Conservation (phyloP, 768 basidiomycete genomes). For the Strobilomyces confusus region DNA sequence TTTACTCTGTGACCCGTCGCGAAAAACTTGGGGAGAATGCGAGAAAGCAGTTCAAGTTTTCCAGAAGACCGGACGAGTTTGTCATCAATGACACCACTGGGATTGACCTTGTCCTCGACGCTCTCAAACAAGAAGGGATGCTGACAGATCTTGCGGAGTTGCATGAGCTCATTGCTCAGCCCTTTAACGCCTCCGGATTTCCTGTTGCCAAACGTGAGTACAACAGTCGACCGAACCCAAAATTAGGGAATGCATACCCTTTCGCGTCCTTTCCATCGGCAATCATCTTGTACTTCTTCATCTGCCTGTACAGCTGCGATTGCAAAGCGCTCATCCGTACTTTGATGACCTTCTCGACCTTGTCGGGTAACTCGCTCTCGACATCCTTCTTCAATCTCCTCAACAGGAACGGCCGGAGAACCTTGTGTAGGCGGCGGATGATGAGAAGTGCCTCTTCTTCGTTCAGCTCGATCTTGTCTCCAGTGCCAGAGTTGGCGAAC, state of each 20-base stretch:
- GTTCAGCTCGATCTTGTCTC: slow-evolving; percentile 97
- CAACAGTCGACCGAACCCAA: too few relatives aligned
- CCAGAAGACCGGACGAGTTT: slow-evolving; percentile 84
- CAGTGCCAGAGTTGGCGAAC: slow-evolving; percentile 95
- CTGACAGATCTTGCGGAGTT: slow-evolving; percentile 96
- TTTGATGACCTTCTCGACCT: slow-evolving; percentile 98
- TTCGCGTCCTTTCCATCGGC: slow-evolving; percentile 74
- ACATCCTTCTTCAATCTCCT: slow-evolving; percentile 35
- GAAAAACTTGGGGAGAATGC: slow-evolving; percentile 94
- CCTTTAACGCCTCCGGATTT: slow-evolving; percentile 81
- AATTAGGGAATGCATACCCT: slow-evolving; percentile 43
- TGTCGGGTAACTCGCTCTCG: slow-evolving; percentile 92
- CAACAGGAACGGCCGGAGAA: too few relatives aligned
- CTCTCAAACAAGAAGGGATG: slow-evolving; percentile 96
- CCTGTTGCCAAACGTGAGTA: slow-evolving; percentile 36
- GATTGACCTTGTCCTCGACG: slow-evolving; percentile 92
- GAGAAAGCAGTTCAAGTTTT: slow-evolving; percentile 88
- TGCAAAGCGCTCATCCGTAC: slow-evolving; percentile 92
- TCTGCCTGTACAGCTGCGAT: slow-evolving; percentile 90
- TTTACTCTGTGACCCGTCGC: slow-evolving; percentile 78
- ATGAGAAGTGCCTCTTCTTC: slow-evolving; percentile 99
- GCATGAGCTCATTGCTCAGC: slow-evolving; percentile 93
- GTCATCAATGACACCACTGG: slow-evolving; percentile 75
- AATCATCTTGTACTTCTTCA: slow-evolving; percentile 98
- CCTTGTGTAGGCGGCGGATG: slow-evolving; percentile 61